Evolutionary conservation across 371 early-diverging fungal species (phyloP).

Genomic region (Apophysomyces trapeziformis): DNA sequence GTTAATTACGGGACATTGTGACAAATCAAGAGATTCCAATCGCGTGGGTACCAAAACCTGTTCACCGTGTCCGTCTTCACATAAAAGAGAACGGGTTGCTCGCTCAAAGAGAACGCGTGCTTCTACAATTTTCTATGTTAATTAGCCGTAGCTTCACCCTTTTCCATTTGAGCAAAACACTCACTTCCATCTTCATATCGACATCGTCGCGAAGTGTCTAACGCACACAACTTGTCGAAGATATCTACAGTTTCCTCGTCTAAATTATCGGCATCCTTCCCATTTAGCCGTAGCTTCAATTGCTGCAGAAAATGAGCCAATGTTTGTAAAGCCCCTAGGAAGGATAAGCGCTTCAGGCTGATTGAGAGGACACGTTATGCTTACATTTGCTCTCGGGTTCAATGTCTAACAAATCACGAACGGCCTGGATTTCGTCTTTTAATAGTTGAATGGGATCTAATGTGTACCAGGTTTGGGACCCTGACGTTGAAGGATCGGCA

Average conservation of each 20-base stretch:
- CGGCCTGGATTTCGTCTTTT: slow-evolving; percentile 62
- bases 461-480: slow-evolving; percentile 36
- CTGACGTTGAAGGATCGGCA: slow-evolving; percentile 17
- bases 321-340: slow-evolving; percentile 59
- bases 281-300: slow-evolving; percentile 26
- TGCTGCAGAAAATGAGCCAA: slow-evolving; percentile 52
- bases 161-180: slow-evolving; percentile 10
- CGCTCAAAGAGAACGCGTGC: neutral
- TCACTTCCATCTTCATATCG: slow-evolving; percentile 71
- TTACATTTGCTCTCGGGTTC: slow-evolving; percentile 91
- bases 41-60: neutral
- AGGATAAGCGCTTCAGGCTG: slow-evolving; percentile 1
- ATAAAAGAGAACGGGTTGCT: neutral
- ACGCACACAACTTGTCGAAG: slow-evolving; percentile 51
- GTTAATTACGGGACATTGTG: slow-evolving; percentile 14
- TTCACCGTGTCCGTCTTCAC: neutral
- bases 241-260: slow-evolving; percentile 57
- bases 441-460: slow-evolving; percentile 52
- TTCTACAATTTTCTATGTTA: too few relatives aligned
- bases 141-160: too few relatives aligned
- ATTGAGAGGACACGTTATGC: slow-evolving; percentile 11
- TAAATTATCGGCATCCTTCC: slow-evolving; percentile 22
- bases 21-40: slow-evolving; percentile 10
- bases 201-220: slow-evolving; percentile 64
- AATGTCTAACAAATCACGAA: slow-evolving; percentile 81